A percentile compares a stretch with the other conserved stretches of the same genome.
Evolutionary conservation across 23 red algal genomes (phyloP).

Genomic region (Gracilariopsis chorda): DNA sequence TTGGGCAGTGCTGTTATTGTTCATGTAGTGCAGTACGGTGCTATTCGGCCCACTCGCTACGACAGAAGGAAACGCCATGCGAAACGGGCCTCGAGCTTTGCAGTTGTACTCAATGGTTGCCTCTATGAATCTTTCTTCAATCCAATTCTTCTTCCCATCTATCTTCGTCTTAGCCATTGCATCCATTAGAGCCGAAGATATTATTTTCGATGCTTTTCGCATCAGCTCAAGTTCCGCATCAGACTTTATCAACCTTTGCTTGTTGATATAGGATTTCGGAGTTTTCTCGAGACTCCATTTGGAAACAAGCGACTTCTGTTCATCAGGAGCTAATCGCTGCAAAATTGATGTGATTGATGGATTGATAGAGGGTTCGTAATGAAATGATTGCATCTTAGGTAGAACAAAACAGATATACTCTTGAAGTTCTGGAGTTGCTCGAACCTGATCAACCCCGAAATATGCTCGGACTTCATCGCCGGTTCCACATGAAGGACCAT

Average conservation of each 20-base stretch:
- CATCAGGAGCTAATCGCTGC: neutral
- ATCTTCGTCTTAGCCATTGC: slow-evolving; percentile 56
- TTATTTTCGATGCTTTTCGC: slow-evolving; percentile 44
- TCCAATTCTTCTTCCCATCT: neutral
- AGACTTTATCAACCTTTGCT: slow-evolving; percentile 75
- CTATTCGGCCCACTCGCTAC: slow-evolving; percentile 66
- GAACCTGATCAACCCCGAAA: slow-evolving; percentile 45
- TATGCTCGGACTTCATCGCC: slow-evolving; percentile 41
- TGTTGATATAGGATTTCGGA: slow-evolving; percentile 38
- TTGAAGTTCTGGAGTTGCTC: neutral
- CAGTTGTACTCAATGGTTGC: slow-evolving; percentile 66
- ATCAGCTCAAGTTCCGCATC: slow-evolving; percentile 63
- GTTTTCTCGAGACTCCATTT: neutral
- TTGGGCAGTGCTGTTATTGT: slow-evolving; percentile 43
- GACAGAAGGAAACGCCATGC: slow-evolving; percentile 87
- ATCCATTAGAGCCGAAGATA: slow-evolving; percentile 42
- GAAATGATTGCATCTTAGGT: slow-evolving; percentile 11
- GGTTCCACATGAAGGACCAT: slow-evolving; percentile 71
- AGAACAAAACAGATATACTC: neutral
- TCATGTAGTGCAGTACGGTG: slow-evolving; percentile 82
- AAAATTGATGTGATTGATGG: slow-evolving; percentile 26
- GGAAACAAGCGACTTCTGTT: slow-evolving; percentile 15
- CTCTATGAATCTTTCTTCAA: slow-evolving; percentile 65
- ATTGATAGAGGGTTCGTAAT: slow-evolving; percentile 72
- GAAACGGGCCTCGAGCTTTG: slow-evolving; percentile 45